phyloP scores from a whole-genome alignment of 345 rosid genomes.

The Populus tremula region DNA sequence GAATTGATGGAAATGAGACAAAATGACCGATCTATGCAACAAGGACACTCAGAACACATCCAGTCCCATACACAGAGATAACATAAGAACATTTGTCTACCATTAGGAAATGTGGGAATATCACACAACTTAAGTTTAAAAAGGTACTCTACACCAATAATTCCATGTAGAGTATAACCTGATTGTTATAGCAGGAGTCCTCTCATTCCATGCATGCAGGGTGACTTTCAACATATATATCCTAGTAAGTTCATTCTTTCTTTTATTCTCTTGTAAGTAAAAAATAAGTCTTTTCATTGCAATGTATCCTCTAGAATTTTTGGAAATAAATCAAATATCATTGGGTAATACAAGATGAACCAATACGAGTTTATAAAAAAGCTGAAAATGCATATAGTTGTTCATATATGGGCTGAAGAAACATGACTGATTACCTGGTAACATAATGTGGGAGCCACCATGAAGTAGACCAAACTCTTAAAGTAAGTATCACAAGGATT shows the following conservation, averaged over 20 bases:
- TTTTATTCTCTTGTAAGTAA: no score
- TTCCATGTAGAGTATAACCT: background rate
- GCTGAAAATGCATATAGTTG: background rate
- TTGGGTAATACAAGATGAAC: background rate
- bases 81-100: background rate
- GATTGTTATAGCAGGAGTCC: background rate
- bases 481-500: constrained; percentile 49
- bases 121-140: background rate
- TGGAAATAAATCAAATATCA: background rate
- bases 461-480: constrained; percentile 83
- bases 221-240: no score
- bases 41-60: background rate
- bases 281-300: background rate
- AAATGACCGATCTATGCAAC: background rate
- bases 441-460: constrained; percentile 96
- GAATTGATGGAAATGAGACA: background rate
- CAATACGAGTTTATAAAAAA: background rate
- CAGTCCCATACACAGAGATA: background rate
- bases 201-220: no score
- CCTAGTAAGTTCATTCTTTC: no score
- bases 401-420: background rate
- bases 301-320: background rate
- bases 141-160: background rate
- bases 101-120: background rate
- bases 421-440: constrained; percentile 64